A percentile compares a stretch with the other conserved stretches of the same genome.
These are phyloP conservation scores for Wickerhamomyces xylosicus DNA, from an alignment of 805 yeast species.

Conservation along the genomic window DNA sequence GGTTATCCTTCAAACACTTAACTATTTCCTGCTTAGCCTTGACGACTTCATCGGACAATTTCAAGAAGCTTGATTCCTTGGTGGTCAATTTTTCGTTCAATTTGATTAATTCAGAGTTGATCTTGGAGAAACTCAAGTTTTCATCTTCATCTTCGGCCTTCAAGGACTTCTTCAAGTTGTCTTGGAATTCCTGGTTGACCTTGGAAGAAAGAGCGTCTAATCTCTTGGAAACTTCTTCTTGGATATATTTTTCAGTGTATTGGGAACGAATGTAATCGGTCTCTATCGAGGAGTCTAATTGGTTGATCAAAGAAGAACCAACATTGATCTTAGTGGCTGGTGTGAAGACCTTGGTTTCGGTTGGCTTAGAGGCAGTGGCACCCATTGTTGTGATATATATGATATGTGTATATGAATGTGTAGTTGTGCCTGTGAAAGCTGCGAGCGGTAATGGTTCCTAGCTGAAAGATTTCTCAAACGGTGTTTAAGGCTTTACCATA, in stretches of 20 bases:
- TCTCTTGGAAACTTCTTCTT: slow-evolving; percentile 52
- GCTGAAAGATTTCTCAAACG: too few relatives aligned
- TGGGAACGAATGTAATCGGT: slow-evolving; percentile 66
- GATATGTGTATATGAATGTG: too few relatives aligned
- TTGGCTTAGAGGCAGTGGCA: slow-evolving; percentile 45
- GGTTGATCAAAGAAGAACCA: slow-evolving; percentile 51
- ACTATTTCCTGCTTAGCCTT: slow-evolving; percentile 40
- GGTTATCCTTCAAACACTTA: slow-evolving; percentile 46
- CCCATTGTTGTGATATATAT: slow-evolving; percentile 41
- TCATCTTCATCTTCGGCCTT: slow-evolving; percentile 24
- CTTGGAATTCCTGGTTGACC: slow-evolving; percentile 40
- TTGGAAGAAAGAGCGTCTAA: slow-evolving; percentile 43
- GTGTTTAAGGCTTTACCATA: too few relatives aligned
- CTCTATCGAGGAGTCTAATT: slow-evolving; percentile 52
- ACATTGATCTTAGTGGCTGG: slow-evolving; percentile 63
- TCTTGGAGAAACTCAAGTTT: slow-evolving; percentile 21
- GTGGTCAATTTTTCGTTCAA: slow-evolving; percentile 27
- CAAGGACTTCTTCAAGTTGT: slow-evolving; percentile 33
- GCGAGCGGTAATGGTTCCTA: too few relatives aligned
- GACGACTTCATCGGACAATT: slow-evolving; percentile 29
- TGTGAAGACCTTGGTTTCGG: slow-evolving; percentile 52
- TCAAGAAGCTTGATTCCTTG: slow-evolving; percentile 24
- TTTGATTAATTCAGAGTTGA: slow-evolving; percentile 32
- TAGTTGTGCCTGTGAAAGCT: too few relatives aligned
- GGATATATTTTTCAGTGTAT: slow-evolving; percentile 53